Conservation (phyloP, 176 grass and related monocot species). For the Raddia guianensis region DNA sequence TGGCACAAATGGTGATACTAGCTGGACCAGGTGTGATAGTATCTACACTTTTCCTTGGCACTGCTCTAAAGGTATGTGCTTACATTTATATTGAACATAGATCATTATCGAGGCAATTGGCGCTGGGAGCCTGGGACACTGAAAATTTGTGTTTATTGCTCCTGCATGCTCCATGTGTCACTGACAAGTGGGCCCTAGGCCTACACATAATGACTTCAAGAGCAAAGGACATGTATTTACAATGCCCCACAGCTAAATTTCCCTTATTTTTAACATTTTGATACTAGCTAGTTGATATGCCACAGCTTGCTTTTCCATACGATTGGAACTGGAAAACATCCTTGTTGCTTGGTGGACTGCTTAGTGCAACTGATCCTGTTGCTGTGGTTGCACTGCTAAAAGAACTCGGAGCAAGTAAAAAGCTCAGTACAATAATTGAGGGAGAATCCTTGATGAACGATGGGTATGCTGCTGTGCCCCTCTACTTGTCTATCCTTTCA, state of each 20-base stretch:
- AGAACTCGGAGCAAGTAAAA: conserved; percentile 95
- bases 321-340: conserved; percentile 95
- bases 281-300: conserved; percentile 26
- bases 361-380: conserved; percentile 96
- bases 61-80: conserved; percentile 63
- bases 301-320: conserved; percentile 83
- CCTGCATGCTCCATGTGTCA: too few species aligned
- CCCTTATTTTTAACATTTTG: background rate
- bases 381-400: conserved; percentile 90
- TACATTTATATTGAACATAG: background rate
- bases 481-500: background rate
- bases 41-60: conserved; percentile 74
- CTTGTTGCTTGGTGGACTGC: conserved; percentile 80
- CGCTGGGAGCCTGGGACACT: too few species aligned
- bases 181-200: too few species aligned
- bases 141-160: too few species aligned
- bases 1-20: conserved; percentile 87
- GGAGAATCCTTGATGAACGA: conserved; percentile 97
- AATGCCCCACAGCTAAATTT: too few species aligned
- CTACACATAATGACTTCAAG: too few species aligned
- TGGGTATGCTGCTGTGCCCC: conserved; percentile 51
- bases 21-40: conserved; percentile 87
- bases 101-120: background rate
- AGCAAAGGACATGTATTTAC: too few species aligned
- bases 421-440: conserved; percentile 90